Evolutionary conservation across 2,329 filamentous ascomycete species (phyloP).

Genomic region (Fusarium longipes): DNA sequence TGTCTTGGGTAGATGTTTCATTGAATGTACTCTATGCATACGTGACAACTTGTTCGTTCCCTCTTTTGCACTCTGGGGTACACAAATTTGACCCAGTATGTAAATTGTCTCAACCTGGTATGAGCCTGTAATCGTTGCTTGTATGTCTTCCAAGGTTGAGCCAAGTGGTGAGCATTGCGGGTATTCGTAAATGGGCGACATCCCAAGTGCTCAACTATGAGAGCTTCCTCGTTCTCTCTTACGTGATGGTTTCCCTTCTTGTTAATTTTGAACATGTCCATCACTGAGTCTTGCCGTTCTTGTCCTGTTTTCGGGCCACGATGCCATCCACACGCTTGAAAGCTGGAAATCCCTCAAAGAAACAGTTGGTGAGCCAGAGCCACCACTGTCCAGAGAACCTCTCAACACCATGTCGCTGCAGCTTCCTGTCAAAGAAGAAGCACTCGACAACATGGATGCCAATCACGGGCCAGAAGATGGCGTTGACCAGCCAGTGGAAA

Average conservation of each 20-base stretch:
- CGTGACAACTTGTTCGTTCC: neutral
- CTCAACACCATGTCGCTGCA: slow-evolving; percentile 61
- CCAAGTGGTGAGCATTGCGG: neutral
- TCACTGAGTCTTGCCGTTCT: slow-evolving; percentile 49
- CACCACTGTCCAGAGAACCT: slow-evolving; percentile 62
- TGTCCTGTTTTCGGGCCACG: slow-evolving; percentile 57
- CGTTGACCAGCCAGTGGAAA: slow-evolving; percentile 68
- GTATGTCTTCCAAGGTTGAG: neutral
- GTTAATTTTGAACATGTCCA: neutral
- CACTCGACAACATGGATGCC: slow-evolving; percentile 74
- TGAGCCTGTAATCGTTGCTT: neutral
- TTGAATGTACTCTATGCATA: neutral
- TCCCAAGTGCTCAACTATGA: neutral
- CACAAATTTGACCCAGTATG: neutral
- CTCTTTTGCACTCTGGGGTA: neutral
- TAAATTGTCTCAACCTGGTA: no score
- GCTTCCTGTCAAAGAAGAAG: slow-evolving; percentile 61
- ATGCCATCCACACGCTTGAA: slow-evolving; percentile 64
- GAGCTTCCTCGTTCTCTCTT: neutral
- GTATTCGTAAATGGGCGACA: neutral
- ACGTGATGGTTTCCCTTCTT: neutral
- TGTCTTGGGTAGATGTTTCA: neutral
- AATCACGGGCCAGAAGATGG: slow-evolving; percentile 69
- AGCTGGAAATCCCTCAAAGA: slow-evolving; percentile 64
- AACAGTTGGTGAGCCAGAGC: slow-evolving; percentile 63